Conservation (phyloP, 192 early-diverging fungal species). For the Funneliformis mosseae region DNA sequence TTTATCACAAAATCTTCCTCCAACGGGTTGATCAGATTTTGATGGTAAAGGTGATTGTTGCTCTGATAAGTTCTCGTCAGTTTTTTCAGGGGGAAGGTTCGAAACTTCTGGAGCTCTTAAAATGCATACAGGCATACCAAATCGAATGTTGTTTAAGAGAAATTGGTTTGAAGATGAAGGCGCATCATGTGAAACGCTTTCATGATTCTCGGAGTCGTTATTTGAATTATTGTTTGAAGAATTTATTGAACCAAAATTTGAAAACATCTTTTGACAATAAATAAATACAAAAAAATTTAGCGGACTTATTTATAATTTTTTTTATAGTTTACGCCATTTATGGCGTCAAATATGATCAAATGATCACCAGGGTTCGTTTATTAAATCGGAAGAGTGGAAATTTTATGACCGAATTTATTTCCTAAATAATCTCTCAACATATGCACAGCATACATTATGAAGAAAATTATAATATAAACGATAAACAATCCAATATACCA, state of each 20-base stretch:
- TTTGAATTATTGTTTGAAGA: neutral
- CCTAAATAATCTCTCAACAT: neutral
- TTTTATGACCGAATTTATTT: neutral
- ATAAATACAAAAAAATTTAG: neutral
- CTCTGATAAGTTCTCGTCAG: too few species aligned
- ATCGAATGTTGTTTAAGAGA: neutral
- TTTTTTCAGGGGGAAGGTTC: neutral
- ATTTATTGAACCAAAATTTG: neutral
- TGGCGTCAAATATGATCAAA: too few species aligned
- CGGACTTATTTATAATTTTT: neutral
- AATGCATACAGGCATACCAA: neutral
- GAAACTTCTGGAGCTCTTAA: neutral
- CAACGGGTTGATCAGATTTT: neutral
- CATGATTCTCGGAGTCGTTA: too few species aligned
- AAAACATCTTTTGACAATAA: neutral
- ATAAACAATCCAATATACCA: neutral
- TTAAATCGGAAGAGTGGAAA: neutral
- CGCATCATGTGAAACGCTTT: neutral
- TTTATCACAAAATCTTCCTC: neutral
- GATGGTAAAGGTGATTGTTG: neutral
- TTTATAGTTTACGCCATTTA: neutral
- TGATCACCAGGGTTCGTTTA: too few species aligned
- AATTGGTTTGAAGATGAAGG: neutral
- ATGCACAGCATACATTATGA: neutral
- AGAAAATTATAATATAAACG: neutral